Evolutionary conservation across 2,329 filamentous ascomycete genomes (phyloP).

Genomic region (Ceratocystis destructans): DNA sequence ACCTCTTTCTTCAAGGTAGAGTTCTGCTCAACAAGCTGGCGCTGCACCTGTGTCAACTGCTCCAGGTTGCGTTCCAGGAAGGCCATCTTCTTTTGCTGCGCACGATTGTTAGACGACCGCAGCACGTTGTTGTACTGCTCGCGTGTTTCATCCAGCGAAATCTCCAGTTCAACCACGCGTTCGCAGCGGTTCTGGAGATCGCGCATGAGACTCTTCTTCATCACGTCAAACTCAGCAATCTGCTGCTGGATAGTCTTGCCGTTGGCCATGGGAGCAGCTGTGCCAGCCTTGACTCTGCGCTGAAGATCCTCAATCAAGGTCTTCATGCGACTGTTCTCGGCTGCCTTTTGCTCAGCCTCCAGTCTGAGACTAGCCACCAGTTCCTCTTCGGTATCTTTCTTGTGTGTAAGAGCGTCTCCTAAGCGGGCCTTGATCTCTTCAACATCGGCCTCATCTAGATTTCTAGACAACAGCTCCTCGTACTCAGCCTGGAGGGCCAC

Average conservation of each 20-base stretch:
- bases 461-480: slow-evolving; percentile 65
- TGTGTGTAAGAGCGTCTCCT: slow-evolving; percentile 61
- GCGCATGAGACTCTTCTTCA: slow-evolving; percentile 99
- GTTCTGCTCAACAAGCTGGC: slow-evolving; percentile 96
- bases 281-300: slow-evolving; percentile 52
- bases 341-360: slow-evolving; percentile 61
- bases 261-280: slow-evolving; percentile 49
- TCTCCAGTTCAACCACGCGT: slow-evolving; percentile 94
- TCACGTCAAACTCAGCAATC: slow-evolving; percentile 95
- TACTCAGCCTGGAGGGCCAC: slow-evolving; percentile 67
- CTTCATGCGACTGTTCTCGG: slow-evolving; percentile 72
- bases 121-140: slow-evolving; percentile 99
- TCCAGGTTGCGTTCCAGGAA: slow-evolving; percentile 97
- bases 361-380: slow-evolving; percentile 63
- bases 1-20: slow-evolving; percentile 97
- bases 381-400: slow-evolving; percentile 58
- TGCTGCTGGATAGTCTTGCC: slow-evolving; percentile 94
- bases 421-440: slow-evolving; percentile 73
- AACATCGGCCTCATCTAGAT: slow-evolving; percentile 62
- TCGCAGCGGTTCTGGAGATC: slow-evolving; percentile 97
- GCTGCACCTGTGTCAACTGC: slow-evolving; percentile 91
- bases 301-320: slow-evolving; percentile 69
- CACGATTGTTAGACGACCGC: slow-evolving; percentile 89
- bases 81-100: slow-evolving; percentile 99
- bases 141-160: slow-evolving; percentile 88